Evolutionary conservation across 1,284 basidiomycete genomes (phyloP), one percentile per base, ranked within the genome.

Genomic region (Ganoderma boninense): DNA sequence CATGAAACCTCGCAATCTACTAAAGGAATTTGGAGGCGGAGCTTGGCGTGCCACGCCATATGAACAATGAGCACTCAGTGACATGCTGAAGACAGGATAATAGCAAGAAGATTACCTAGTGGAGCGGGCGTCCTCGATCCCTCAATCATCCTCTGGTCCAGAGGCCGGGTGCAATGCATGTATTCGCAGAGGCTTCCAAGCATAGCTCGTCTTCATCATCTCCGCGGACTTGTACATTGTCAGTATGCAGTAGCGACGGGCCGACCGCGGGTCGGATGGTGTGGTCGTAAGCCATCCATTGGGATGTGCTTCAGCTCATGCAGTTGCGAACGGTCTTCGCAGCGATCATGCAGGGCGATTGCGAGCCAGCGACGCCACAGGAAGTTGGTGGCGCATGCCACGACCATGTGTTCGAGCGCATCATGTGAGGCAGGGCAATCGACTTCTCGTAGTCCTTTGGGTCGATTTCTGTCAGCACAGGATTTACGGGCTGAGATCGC

Each of bases 161-260:
- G 89, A 88, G 89, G 3, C 75, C 89, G 2, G 92, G 92, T 1
- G 93, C 93, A 0, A 87, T 94, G 49, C 14, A 82, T 91, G 0
- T 91, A 67, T 94, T 93, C 72, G 83, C 90, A 23, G 84, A 87
- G 67, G 74, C 84, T 68, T 73, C 75, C 5, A 79, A 80, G 63
- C 80, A 79, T 64, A 89, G 88, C 14, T 88, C 87, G 77, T 87
- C 92, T 76, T 94, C 76, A 79, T 92, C 4, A 83, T 85, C 2
- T 91, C 91, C 0, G 82, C 92, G 0, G 89, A 84, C 0, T 77
- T 93, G 5, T 85, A 89, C 0, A 66, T 87, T 1, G 71, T 82
- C 40, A 91, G 89, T 70, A 80, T 83, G 4, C 69, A 83, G 5
- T 57, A 84, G 8, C 80, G 92, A 4, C 72, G 83, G 11, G 46